These are phyloP conservation scores for Arthromyces matolae DNA, from an alignment of 768 basidiomycete genomes.

Conservation along the genomic window DNA sequence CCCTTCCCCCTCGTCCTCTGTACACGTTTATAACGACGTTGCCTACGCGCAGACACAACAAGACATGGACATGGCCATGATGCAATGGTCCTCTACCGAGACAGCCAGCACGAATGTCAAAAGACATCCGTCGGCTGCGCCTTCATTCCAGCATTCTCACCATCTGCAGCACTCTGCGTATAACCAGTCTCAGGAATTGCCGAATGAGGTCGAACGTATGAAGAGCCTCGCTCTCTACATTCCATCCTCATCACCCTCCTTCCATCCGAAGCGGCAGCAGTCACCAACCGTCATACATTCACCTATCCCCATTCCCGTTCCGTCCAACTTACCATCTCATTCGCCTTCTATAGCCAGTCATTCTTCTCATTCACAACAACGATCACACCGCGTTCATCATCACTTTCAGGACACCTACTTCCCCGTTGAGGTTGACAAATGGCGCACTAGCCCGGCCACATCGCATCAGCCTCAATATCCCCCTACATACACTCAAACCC, in stretches of 20 bases:
- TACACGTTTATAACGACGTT: constrained; percentile 16
- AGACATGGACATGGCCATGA: constrained; percentile 17
- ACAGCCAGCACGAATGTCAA: not conserved
- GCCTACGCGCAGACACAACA: constrained; percentile 15
- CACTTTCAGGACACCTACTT: constrained; percentile 13
- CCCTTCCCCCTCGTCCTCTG: constrained; percentile 13
- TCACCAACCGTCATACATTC: constrained; percentile 23
- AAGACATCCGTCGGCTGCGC: constrained; percentile 10
- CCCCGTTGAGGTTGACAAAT: constrained; percentile 26
- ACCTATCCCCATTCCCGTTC: constrained; percentile 19
- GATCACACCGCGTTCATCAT: constrained; percentile 8
- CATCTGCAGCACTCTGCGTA: constrained; percentile 13
- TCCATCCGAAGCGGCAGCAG: constrained; percentile 16
- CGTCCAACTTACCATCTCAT: constrained; percentile 17
- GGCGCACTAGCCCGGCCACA: constrained; percentile 16
- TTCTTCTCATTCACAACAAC: constrained; percentile 8
- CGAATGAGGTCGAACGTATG: constrained; percentile 15
- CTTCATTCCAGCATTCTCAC: constrained; percentile 7
- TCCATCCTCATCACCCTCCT: constrained; percentile 7
- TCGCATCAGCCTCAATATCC: constrained; percentile 15
- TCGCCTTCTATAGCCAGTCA: constrained; percentile 12
- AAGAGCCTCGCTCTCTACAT: constrained; percentile 20
- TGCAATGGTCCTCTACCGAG: constrained; percentile 16
- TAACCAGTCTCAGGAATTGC: constrained; percentile 14
- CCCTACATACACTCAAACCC: constrained; percentile 1